Evolutionary conservation across 163 green algal genomes (phyloP).

Genomic region (Chlamydomonas reinhardtii): DNA sequence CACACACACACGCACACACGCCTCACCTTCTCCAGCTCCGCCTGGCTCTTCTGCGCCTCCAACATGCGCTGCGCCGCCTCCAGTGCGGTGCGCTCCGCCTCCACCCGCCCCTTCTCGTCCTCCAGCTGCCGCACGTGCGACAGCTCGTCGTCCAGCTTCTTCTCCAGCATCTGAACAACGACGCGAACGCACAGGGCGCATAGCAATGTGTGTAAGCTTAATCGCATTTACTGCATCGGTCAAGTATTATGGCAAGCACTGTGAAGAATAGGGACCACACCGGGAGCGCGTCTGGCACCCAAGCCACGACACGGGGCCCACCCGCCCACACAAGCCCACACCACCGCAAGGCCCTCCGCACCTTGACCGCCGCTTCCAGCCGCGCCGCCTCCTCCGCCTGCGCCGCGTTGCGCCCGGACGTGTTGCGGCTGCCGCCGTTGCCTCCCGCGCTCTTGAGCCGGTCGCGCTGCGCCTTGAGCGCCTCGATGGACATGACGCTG

Average conservation of each 20-base stretch:
- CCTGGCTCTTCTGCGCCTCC: slow-evolving; percentile 51
- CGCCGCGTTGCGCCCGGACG: slow-evolving; percentile 45
- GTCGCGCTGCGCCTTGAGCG: slow-evolving; percentile 37
- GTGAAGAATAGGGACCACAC: no score
- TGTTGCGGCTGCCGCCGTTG: slow-evolving; percentile 17
- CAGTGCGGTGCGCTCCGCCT: slow-evolving; percentile 26
- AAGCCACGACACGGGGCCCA: no score
- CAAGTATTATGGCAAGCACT: no score
- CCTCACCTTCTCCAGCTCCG: slow-evolving; percentile 42
- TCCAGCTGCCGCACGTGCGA: slow-evolving; percentile 36
- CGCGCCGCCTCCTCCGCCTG: slow-evolving; percentile 39
- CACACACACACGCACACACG: no score
- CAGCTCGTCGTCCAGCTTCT: slow-evolving; percentile 52
- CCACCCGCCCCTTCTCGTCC: slow-evolving; percentile 37
- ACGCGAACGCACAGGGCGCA: no score
- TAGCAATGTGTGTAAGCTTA: no score
- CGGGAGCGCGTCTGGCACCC: no score
- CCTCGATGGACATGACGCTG: slow-evolving; percentile 3
- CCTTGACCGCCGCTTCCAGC: slow-evolving; percentile 42
- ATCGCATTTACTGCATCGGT: no score
- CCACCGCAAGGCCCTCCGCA: background rate
- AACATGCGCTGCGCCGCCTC: slow-evolving; percentile 10
- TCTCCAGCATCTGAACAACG: slow-evolving; percentile 31
- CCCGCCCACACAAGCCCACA: no score
- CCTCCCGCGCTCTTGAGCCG: slow-evolving; percentile 4